These are phyloP conservation scores for Phytophthora cryptogea DNA, from an alignment of 352 stramenopile species.

Conservation along the genomic window DNA sequence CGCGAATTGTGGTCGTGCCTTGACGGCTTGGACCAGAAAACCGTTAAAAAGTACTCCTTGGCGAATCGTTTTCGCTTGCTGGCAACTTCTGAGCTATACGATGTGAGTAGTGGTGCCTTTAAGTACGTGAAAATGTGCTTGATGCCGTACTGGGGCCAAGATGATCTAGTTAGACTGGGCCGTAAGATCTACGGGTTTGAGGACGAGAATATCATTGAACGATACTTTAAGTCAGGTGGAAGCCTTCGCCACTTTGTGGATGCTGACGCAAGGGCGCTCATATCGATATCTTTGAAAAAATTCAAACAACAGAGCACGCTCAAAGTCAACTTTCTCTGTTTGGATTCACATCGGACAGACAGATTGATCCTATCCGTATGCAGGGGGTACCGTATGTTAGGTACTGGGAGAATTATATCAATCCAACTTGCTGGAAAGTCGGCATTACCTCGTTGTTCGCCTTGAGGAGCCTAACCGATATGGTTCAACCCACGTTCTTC, in stretches of 20 bases:
- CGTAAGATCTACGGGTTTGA: not conserved
- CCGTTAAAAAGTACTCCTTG: not conserved
- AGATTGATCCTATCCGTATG: constrained; percentile 13
- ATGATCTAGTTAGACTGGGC: constrained; percentile 5
- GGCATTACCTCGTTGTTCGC: too few relatives aligned
- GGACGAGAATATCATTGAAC: constrained; percentile 1
- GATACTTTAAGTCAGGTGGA: constrained; percentile 11
- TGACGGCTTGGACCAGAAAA: constrained; percentile 1
- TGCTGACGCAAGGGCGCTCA: not conserved
- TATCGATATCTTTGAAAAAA: not conserved
- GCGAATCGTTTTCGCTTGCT: not conserved
- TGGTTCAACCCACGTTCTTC: too few relatives aligned
- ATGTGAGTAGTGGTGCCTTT: not conserved
- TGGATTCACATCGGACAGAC: not conserved
- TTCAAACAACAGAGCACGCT: not conserved
- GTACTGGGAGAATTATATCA: too few relatives aligned
- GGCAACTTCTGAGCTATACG: not conserved
- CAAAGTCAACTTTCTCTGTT: not conserved
- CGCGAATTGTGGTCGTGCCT: constrained; percentile 6
- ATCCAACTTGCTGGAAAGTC: too few relatives aligned
- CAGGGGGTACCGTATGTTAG: not conserved
- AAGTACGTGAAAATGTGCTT: not conserved
- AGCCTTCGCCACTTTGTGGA: constrained; percentile 10
- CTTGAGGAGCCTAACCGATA: too few relatives aligned
- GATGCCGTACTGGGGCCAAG: constrained; percentile 10